Percentiles rank a stretch among this genome's conserved stretches.
phyloP scores from a whole-genome alignment of 345 rosid species.

The Lepidium africanum region DNA sequence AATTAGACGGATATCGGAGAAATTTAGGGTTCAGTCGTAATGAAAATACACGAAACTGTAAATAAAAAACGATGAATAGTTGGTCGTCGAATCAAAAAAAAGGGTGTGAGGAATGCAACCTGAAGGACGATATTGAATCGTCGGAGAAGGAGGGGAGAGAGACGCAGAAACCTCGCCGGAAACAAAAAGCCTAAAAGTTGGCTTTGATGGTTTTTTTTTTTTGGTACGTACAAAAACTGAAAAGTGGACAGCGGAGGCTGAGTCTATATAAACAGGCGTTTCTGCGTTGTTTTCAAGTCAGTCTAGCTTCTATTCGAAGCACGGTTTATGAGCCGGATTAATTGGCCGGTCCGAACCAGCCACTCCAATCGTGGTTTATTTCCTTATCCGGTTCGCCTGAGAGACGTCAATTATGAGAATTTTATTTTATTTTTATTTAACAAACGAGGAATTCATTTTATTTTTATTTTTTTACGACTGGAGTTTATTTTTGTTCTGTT shows the following conservation, averaged over 20 bases:
- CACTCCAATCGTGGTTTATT: background rate
- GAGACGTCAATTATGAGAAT: no score
- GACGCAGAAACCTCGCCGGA: background rate
- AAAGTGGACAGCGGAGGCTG: background rate
- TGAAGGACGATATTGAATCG: background rate
- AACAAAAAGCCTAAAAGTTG: background rate
- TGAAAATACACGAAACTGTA: background rate
- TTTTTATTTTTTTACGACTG: no score
- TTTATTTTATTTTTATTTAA: no score
- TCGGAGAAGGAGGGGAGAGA: background rate
- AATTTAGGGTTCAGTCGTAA: slow-evolving; percentile 12
- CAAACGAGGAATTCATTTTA: no score
- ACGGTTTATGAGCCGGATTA: background rate
- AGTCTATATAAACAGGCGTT: background rate
- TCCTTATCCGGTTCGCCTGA: background rate
- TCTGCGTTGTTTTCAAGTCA: slow-evolving; percentile 10
- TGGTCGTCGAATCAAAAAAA: background rate
- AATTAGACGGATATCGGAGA: background rate
- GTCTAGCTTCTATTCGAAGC: slow-evolving; percentile 5
- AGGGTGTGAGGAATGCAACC: background rate
- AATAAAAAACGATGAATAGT: background rate
- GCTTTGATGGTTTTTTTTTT: background rate
- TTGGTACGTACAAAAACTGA: background rate
- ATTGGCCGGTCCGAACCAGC: background rate
- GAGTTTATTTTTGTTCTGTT: no score